These are phyloP conservation scores for Candida methanosorbosa DNA, from an alignment of 805 yeast genomes.

Conservation along the genomic window DNA sequence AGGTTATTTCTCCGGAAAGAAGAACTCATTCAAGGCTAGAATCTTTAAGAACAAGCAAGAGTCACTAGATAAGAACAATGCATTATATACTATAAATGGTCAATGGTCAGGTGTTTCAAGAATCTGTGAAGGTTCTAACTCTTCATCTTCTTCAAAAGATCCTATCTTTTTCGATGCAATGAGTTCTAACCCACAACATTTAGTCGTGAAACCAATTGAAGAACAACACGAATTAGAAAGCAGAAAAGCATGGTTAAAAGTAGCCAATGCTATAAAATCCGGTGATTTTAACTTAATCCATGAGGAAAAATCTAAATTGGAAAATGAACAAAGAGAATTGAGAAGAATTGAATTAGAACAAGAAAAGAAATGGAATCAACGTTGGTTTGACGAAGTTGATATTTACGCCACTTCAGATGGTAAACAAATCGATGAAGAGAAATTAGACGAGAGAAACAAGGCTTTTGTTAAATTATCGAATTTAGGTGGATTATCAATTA, in stretches of 20 bases:
- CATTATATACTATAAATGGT: constrained; percentile 74
- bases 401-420: constrained; percentile 15
- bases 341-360: constrained; percentile 63
- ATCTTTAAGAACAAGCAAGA: constrained; percentile 50
- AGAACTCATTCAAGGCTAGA: constrained; percentile 85
- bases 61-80: constrained; percentile 42
- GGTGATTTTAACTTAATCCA: constrained; percentile 74
- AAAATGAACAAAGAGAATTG: constrained; percentile 75
- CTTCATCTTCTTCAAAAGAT: constrained; percentile 33
- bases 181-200: constrained; percentile 39
- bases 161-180: constrained; percentile 58
- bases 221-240: constrained; percentile 76
- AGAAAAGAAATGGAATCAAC: constrained; percentile 62
- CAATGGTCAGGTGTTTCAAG: constrained; percentile 85
- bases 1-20: constrained; percentile 94
- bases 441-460: constrained; percentile 14
- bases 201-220: constrained; percentile 72
- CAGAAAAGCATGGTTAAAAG: constrained; percentile 83
- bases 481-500: constrained; percentile 47
- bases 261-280: constrained; percentile 74
- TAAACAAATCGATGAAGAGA: neutral
- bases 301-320: constrained; percentile 67
- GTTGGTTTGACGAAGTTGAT: constrained; percentile 66
- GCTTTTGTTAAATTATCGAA: constrained; percentile 32
- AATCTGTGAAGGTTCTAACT: constrained; percentile 47